Evolutionary conservation across 805 yeast species (phyloP), one percentile per base, ranked within the genome.

Genomic region (Ogataea minuta): DNA sequence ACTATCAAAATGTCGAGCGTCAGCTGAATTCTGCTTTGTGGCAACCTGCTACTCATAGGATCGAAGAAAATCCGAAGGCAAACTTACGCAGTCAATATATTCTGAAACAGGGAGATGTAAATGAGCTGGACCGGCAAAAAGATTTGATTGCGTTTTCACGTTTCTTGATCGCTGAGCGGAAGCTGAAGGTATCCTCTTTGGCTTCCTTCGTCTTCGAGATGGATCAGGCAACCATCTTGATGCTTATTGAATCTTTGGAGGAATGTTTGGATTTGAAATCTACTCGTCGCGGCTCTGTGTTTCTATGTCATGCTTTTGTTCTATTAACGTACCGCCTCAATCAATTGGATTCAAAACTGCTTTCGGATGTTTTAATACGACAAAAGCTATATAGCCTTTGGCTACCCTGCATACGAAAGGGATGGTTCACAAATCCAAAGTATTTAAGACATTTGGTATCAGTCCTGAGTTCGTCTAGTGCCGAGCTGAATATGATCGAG

Each of bases 281-380:
- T 28, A 45, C 6, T 16, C 23, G 4, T 32, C 38, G 12, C 39
- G 44, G 36, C 26, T 33, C 1, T 45, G 47, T 23, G 28, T 35
- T 5, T 36, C 44, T n/a, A 20, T 50, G 10, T 26, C 45, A 51
- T 19, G 39, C 52, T 12, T 47, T 47, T 26, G 41, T 60, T 23
- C 39, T 50, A 1, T 21, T 59, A 9, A 50, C 57, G 1, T 54
- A 56, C 6, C 48, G 59, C 9, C 53, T 46, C 28, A 50, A 50
- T 28, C 49, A 50, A 36, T 15, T 56, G 9, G 46, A 47, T 6
- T 41, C 46, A 17, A 39, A 32, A 21, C 31, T 41, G 8, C 21
- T 50, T 25, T 39, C 56, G 1, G 38, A 44, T n/a, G 31, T 28
- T 2, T 41, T 56, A 1, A 36, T 56, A 0, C 36, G 46, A 3